Percentiles rank a stretch among this genome's conserved stretches.
Conservation (phyloP, 176 grass and related monocot genomes). For the Oryza glaberrima region DNA sequence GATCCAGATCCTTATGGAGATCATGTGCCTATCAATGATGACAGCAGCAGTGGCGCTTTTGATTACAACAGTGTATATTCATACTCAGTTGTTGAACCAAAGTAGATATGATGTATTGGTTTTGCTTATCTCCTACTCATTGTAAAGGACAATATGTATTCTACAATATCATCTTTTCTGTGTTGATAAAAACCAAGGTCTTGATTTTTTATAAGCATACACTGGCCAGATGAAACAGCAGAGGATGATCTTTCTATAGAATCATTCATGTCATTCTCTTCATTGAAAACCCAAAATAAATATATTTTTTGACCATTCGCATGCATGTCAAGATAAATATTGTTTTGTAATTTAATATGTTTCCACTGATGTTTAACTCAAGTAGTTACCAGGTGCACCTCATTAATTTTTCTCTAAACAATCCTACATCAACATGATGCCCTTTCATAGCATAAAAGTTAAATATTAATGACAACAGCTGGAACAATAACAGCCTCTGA, state of each 20-base stretch:
- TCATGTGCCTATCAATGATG: conserved; percentile 49
- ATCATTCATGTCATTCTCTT: conserved; percentile 9
- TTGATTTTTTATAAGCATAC: conserved; percentile 10
- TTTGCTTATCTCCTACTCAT: conserved; percentile 15
- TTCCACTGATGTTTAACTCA: neutral
- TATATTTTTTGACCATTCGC: neutral
- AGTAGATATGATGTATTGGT: conserved; percentile 41
- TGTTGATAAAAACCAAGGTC: conserved; percentile 37
- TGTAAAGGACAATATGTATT: conserved; percentile 30
- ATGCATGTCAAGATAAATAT: conserved; percentile 10
- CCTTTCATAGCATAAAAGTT: too few species aligned
- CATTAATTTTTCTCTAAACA: neutral
- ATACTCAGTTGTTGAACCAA: conserved; percentile 55
- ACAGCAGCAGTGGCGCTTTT: conserved; percentile 44
- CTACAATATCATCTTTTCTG: conserved; percentile 3
- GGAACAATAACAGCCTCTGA: too few species aligned
- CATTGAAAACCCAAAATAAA: conserved; percentile 20
- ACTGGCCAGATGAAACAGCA: conserved; percentile 14
- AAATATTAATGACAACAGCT: too few species aligned
- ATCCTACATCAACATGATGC: too few species aligned
- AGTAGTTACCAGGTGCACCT: conserved; percentile 8
- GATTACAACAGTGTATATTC: conserved; percentile 60
- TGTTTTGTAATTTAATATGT: conserved; percentile 12
- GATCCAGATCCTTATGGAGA: conserved; percentile 51
- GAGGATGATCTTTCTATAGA: conserved; percentile 14